Base-by-base conservation (phyloP, 116 monocot species). In the Dioscorea cayenensis region DNA sequence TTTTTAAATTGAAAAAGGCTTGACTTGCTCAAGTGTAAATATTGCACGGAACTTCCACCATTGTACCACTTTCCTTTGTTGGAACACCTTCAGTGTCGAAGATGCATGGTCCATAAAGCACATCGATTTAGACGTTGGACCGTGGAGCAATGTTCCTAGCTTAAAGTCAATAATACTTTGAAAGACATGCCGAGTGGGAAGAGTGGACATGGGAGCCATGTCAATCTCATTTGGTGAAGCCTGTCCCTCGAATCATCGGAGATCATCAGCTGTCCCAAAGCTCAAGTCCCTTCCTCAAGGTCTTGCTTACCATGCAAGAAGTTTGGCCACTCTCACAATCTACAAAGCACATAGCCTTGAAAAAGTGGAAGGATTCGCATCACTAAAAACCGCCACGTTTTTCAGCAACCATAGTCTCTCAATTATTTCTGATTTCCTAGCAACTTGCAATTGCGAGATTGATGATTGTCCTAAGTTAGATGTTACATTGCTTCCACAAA, bases 191-290 rank as follows among this genome's bases (percentile, higher is more conserved):
- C 28, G 21, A 52, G 19, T 70, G 51, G 70, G 16, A n/a, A 28
- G 70, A 70, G 49, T 70, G 70, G 70, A 51, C 12, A 3, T 70
- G 70, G 51, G 60, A 22, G 17, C 14, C 25, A 22, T 5, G 23
- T 8, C 6, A 12, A 9, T 14, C 25, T 28, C 14, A 14, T 3
- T 8, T 4, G 6, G 52, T 25, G 10, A 22, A 58, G 51, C 52
- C 70, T 51, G 9, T 23, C 50, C 50, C 28, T 70, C 13, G 28
- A 55, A 22, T 22, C 25, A 16, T 6, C 58, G 25, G 13, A 28
- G 7, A 21, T 70, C 52, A 9, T 12, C 49, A 12, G 1, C 0
- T 70, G 70, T n/a, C 16, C 28, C 14, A 2, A 52, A 16, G 1
- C 55, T 70, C 6, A 51, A 52, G 13, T 70, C 51, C 4, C 25